Base-by-base conservation (phyloP, 2,329 filamentous ascomycete genomes). In the Cordyceps farinosa region DNA sequence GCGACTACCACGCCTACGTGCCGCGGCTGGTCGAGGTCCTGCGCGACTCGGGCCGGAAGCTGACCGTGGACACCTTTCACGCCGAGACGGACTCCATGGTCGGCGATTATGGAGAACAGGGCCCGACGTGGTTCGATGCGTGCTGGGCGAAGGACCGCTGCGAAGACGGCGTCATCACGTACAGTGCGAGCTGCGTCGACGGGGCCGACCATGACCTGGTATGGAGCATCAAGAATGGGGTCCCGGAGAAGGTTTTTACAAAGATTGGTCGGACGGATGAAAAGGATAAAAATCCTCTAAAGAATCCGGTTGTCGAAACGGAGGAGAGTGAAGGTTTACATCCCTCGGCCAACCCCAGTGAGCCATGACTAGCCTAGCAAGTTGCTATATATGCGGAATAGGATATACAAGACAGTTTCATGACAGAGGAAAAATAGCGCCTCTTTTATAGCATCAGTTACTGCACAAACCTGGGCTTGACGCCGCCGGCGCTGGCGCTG, bases 81-180 rank as follows among this genome's bases (percentile, higher is more conserved):
- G 70, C 70, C 3, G 70, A 71, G 61, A 69, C 58, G n/a, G 73
- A 75, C 45, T 13, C 45, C 5, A 62, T 75, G 68, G 70, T 72
- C 32, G 72, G 73, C 8, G 65, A 68, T 32, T 67, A 56, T 2
- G 67, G 65, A 8, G 65, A 68, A 8, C 69, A 68, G 52, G 72
- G 69, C 1, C 65, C 68, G 36, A 32, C 61, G 55, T 75, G 72
- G 72, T 69, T 76, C 56, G 68, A 71, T 34, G 44, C 62, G 15
- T 73, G 70, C 64, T 75, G 70, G 70, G 57, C 57, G 44, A 13
- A 32, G 44, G 44, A 54, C 5, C 50, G 50, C 11, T 34, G 64
- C 6, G 64, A 50, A 4, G 42, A 65, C 13, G 67, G 63, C 47
- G 36, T 65, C 15, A 66, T 74, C 6, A 62, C 67, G 8, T 74